These are phyloP conservation scores for Funneliformis mosseae DNA, from an alignment of 192 early-diverging fungal genomes.

Conservation along the genomic window DNA sequence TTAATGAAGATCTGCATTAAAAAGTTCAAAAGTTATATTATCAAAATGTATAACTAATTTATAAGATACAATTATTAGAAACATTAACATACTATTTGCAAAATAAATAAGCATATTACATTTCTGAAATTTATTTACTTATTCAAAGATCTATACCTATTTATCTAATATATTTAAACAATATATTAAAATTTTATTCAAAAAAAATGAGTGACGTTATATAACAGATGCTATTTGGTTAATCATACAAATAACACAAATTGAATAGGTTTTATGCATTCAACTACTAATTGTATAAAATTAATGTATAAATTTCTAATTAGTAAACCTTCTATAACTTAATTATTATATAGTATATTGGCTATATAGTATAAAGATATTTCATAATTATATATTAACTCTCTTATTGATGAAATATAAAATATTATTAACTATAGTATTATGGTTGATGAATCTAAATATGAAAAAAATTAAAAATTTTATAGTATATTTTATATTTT, in stretches of 20 bases:
- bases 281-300: not conserved
- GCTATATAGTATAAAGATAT: too few relatives aligned
- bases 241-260: not conserved
- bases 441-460: too few relatives aligned
- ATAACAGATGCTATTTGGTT: not conserved
- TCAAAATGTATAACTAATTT: not conserved
- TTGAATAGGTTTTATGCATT: not conserved
- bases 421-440: too few relatives aligned
- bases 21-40: not conserved
- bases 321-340: not conserved
- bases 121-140: not conserved
- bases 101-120: not conserved
- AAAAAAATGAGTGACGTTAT: not conserved
- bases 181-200: not conserved
- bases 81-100: not conserved
- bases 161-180: not conserved
- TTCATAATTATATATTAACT: too few relatives aligned
- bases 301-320: not conserved
- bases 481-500: too few relatives aligned
- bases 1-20: too few relatives aligned
- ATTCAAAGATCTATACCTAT: not conserved
- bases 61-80: slow-evolving; percentile 1
- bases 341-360: not conserved
- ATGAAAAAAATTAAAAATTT: too few relatives aligned
- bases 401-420: too few relatives aligned